Evolutionary conservation across 805 yeast genomes (phyloP), one percentile per base, ranked within the genome.

Genomic region (Tetrapisispora nanseiensis): DNA sequence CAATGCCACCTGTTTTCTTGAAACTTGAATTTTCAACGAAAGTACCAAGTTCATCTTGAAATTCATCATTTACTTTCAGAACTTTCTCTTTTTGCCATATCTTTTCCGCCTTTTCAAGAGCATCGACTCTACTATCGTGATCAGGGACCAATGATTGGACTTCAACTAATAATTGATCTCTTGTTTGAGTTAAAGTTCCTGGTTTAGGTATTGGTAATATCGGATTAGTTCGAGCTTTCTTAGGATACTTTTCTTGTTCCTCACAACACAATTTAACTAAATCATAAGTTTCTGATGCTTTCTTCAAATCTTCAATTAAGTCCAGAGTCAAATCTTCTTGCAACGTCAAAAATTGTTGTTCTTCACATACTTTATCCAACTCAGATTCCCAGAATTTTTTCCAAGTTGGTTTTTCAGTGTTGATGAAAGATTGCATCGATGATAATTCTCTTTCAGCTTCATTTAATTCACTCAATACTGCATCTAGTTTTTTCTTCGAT

Each of bases 371-470:
- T 29, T 81, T 80, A 46, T 86, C 92, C 43, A 92, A 71, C 56
- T 87, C 96, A 5, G 80, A 68, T 57, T 89, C 96, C 97, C 98
- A 90, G 8, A 86, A 80, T 50, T 76, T 76, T 56, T 85, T 84
- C 95, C 97, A 87, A 26, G 76, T 78, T 6, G 87, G 80, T 49
- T 83, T 83, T 56, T 87, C 97, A 4, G 68, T 67, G 1, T 62
- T 54, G 31, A 92, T 80, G 54, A 76, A 86, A 4, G 63, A 64
- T n/a, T 72, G 69, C 72, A 87, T 73, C 2, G 61, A 61, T 1
- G 61, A 61, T 33, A 90, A 68, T 15, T 73, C 72, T 0, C 52
- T 37, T 42, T 74, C 72, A 0, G 94, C 89, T 1, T 64, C 67
- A 4, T 54, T 64, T 20, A 92, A 69, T 47, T 89, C 95, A 49